Evolutionary conservation across 371 early-diverging fungal species (phyloP), one percentile per base, ranked within the genome.

Genomic region (Mortierella sp.): DNA sequence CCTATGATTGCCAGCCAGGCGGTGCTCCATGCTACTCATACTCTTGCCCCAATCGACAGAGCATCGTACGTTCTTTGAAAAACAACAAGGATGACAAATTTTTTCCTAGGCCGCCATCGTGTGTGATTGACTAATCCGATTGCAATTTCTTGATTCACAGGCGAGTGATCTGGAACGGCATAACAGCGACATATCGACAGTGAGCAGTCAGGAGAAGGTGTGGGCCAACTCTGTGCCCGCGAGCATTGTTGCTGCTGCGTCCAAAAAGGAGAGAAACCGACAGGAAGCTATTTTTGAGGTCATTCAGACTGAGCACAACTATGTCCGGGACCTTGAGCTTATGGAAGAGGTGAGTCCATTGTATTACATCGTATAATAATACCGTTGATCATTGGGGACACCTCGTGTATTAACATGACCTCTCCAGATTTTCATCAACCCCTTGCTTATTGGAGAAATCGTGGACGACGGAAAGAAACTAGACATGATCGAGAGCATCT

Each of bases 251-350:
- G 87, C 90, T 16, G 87, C 91, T 10, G 90, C 92, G 1, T 85
- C 92, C 4, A 83, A 90, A 31, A 60, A 81, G 52, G 97, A 97
- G 73, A 83, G 88, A 42, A 93, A 91, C 61, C 86, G 97, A 2
- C 98, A 97, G 69, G 96, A 97, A 74, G 91, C 91, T 26, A 93
- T 97, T 51, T 95, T 91, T 81, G 98, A 97, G 81, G 78, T 96
- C 52, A 90, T 97, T 41, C 85, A 93, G 28, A 94, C 93, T 0
- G 97, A 96, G 69, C 87, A 89, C 64, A 94, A 95, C 63, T 97
- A 92, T 72, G 91, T 95, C 27, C 86, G 89, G 27, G 97, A 97
- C 67, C 80, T 94, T 31, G 88, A 89, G 56, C 78, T 90, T 26
- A 63, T 94, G 60, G 81, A 87, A 63, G 88, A 89, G 82, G 93